A percentile compares a stretch with the other conserved stretches of the same genome.
Conservation (phyloP, 495 filamentous ascomycete genomes). For the Tuber microsphaerosporum region DNA sequence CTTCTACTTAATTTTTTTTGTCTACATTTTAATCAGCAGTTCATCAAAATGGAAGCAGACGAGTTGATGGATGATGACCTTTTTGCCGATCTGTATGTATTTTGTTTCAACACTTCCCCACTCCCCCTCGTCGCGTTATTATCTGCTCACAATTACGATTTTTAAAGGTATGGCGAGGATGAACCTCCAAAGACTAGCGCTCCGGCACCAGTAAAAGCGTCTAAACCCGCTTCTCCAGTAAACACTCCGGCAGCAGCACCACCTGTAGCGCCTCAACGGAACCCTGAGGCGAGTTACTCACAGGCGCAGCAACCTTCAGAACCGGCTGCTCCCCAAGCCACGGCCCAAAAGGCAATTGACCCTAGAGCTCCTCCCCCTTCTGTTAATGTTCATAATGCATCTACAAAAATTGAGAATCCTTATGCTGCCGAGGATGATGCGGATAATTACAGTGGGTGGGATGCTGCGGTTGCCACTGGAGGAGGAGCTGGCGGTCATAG, state of each 20-base stretch:
- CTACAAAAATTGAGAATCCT: slow-evolving; percentile 27
- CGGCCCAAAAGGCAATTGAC: slow-evolving; percentile 36
- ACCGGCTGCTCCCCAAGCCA: background rate
- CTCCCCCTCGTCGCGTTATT: slow-evolving; percentile 16
- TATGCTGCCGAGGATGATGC: slow-evolving; percentile 33
- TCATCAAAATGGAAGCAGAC: slow-evolving; percentile 47
- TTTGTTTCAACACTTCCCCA: slow-evolving; percentile 6
- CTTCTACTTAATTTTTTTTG: slow-evolving; percentile 11
- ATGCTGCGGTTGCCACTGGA: slow-evolving; percentile 32
- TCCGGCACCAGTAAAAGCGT: slow-evolving; percentile 12
- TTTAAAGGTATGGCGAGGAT: slow-evolving; percentile 76
- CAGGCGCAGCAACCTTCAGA: slow-evolving; percentile 19
- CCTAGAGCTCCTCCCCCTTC: slow-evolving; percentile 33
- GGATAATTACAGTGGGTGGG: slow-evolving; percentile 38
- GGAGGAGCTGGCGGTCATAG: slow-evolving; percentile 39
- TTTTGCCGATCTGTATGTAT: slow-evolving; percentile 89
- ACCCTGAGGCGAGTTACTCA: slow-evolving; percentile 14
- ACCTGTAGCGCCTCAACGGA: slow-evolving; percentile 16
- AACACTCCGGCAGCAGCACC: slow-evolving; percentile 4
- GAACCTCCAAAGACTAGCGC: slow-evolving; percentile 44
- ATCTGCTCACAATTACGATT: slow-evolving; percentile 21
- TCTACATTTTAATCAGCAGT: background rate
- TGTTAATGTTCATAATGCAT: slow-evolving; percentile 23
- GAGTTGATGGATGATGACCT: slow-evolving; percentile 88
- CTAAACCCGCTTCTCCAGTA: slow-evolving; percentile 18